Conservation (phyloP, 176 grass and related monocot genomes). For the Raddia distichophylla region DNA sequence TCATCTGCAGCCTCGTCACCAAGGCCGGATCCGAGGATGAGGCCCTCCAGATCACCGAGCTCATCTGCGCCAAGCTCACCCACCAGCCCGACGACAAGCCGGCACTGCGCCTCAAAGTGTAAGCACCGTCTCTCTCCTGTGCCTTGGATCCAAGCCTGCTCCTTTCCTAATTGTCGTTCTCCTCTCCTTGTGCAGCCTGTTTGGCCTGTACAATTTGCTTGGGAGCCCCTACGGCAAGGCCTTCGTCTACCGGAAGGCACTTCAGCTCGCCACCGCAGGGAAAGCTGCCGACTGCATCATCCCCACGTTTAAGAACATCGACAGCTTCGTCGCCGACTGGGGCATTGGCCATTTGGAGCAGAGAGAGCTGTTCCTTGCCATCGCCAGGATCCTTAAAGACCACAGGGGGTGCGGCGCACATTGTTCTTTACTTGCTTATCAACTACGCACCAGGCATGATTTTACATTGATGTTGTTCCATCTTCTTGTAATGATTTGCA, state of each 20-base stretch:
- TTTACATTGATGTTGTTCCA: neutral
- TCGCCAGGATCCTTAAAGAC: constrained; percentile 80
- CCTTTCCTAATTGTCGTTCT: neutral
- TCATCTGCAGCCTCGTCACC: constrained; percentile 88
- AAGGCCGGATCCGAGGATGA: constrained; percentile 69
- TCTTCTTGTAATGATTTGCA: constrained; percentile 39
- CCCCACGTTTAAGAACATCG: constrained; percentile 84
- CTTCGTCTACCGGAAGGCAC: constrained; percentile 77
- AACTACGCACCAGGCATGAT: neutral
- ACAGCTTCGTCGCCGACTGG: constrained; percentile 74
- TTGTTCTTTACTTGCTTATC: neutral
- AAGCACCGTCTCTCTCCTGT: neutral
- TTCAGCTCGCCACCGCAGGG: constrained; percentile 59
- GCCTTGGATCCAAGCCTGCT: neutral
- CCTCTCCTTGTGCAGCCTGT: constrained; percentile 51
- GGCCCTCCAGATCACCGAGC: constrained; percentile 71
- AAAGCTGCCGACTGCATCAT: constrained; percentile 70
- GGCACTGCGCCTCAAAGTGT: constrained; percentile 80
- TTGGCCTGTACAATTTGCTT: constrained; percentile 85
- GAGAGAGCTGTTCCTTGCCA: constrained; percentile 66
- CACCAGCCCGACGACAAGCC: constrained; percentile 72
- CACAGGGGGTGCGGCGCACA: constrained; percentile 55
- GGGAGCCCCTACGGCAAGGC: constrained; percentile 64
- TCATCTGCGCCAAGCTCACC: constrained; percentile 78
- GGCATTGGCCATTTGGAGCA: constrained; percentile 70